Conservation (phyloP, 441 rosid genomes). For the Omphalea diandra region DNA sequence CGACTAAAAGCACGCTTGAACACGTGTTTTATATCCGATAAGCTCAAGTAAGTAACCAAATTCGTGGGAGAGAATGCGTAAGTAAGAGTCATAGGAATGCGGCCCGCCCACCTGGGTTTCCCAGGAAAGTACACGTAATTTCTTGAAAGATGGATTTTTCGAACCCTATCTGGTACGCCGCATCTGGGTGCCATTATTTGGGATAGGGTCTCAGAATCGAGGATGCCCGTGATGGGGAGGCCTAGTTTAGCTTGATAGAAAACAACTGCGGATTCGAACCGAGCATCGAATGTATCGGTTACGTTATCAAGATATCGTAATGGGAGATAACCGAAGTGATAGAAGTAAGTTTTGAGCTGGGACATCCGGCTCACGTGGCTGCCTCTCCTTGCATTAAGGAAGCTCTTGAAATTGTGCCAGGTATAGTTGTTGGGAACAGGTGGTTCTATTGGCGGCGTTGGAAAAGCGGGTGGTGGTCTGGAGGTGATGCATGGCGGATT, state of each 20-base stretch:
- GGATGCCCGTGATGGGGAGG: conserved; percentile 49
- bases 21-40: conserved; percentile 34
- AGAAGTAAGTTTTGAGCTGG: conserved; percentile 52
- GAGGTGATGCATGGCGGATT: conserved; percentile 19
- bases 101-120: conserved; percentile 60
- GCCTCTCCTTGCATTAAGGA: conserved; percentile 32
- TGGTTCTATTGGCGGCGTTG: neutral
- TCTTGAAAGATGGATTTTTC: conserved; percentile 30
- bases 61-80: conserved; percentile 67
- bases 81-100: conserved; percentile 50
- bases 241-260: conserved; percentile 52
- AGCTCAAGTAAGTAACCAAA: conserved; percentile 37
- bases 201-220: conserved; percentile 46
- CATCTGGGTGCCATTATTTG: conserved; percentile 52
- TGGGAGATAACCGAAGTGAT: conserved; percentile 51
- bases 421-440: conserved; percentile 8
- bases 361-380: conserved; percentile 34
- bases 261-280: conserved; percentile 38
- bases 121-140: conserved; percentile 59
- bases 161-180: conserved; percentile 45
- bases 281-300: conserved; percentile 29
- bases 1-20: conserved; percentile 54
- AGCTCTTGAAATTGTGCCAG: conserved; percentile 30
- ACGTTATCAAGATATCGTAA: conserved; percentile 15
- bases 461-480: conserved; percentile 22